phyloP scores from a whole-genome alignment of 768 basidiomycete species.

The Strobilomyces dryophilus region DNA sequence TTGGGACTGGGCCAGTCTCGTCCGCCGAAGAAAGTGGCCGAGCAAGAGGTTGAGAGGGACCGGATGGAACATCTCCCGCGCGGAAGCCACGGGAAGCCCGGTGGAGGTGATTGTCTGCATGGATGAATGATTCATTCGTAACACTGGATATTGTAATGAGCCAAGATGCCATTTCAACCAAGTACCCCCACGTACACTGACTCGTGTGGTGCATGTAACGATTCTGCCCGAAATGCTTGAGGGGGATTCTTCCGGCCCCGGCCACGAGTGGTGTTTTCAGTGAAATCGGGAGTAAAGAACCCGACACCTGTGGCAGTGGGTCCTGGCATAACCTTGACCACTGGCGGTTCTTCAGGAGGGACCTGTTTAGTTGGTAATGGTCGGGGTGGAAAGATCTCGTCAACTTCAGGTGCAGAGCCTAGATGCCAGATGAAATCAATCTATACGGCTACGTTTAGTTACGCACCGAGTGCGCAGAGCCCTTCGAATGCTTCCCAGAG shows the following conservation, averaged over 20 bases:
- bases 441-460: constrained; percentile 5
- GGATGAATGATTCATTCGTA: constrained; percentile 52
- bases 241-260: constrained; percentile 53
- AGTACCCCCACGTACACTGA: constrained; percentile 45
- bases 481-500: constrained; percentile 94
- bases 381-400: constrained; percentile 67
- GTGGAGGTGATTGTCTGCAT: constrained; percentile 54
- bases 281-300: constrained; percentile 73
- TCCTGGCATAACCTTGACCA: constrained; percentile 33
- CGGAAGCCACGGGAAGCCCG: constrained; percentile 38
- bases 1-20: constrained; percentile 73
- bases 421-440: constrained; percentile 12
- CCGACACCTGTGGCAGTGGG: constrained; percentile 63
- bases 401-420: constrained; percentile 71
- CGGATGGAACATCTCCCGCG: constrained; percentile 38
- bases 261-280: constrained; percentile 52
- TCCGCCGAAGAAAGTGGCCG: constrained; percentile 81
- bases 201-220: constrained; percentile 51
- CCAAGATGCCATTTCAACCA: neutral
- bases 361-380: constrained; percentile 51
- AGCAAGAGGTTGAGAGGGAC: constrained; percentile 44
- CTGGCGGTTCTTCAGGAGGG: constrained; percentile 48
- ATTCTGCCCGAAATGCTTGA: constrained; percentile 55
- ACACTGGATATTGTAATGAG: constrained; percentile 35
- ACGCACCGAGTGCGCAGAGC: constrained; percentile 70